Base-by-base conservation (phyloP, 139 green algal genomes). In the Spirogloea muscicola region DNA sequence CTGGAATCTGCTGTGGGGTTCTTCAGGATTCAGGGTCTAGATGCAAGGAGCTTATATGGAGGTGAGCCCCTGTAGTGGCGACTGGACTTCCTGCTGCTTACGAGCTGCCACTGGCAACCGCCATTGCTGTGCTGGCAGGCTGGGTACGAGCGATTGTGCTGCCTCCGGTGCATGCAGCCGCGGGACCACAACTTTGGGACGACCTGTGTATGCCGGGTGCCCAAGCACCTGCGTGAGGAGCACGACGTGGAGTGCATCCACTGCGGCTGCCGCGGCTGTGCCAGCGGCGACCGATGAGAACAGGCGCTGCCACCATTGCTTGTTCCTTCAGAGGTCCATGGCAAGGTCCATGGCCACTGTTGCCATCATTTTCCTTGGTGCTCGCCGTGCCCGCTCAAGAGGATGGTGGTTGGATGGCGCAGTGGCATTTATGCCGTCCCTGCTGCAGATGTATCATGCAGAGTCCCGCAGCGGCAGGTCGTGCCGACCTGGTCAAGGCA, bases 171-270 rank as follows among this genome's bases (percentile, higher is more conserved):
- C 74, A 84, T 84, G 34, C 76, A 85, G 43, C 37, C 76, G 25
- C 25, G 39, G 27, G 76, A 84, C 60, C 51, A 71, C 63, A 84
- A 85, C 51, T 85, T 85, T 33, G 52, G 59, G 9, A 84, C 77
- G 25, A 84, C 77, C 1, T 84, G 76, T 46, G 74, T 84, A 16
- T 84, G 77, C 27, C 74, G 77, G 25, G 76, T 84, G n/a, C 77
- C 77, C 27, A 82, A 82, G 58, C 49, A 66, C 31, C n/a, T 71
- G 41, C 38, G 65, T 0, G 75, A 82, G 58, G 66, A 75, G 51
- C 59, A 66, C 6, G 75, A 79, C 2, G 66, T 82, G 4, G 75
- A 82, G 65, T 82, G 75, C 49, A 61, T 72, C 1, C 75, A 82
- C 51, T 82, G 75, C 27, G 75, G 75, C 2, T 82, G 75, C 42